phyloP scores from a whole-genome alignment of 768 basidiomycete genomes.

The Leccinum uliginosum region DNA sequence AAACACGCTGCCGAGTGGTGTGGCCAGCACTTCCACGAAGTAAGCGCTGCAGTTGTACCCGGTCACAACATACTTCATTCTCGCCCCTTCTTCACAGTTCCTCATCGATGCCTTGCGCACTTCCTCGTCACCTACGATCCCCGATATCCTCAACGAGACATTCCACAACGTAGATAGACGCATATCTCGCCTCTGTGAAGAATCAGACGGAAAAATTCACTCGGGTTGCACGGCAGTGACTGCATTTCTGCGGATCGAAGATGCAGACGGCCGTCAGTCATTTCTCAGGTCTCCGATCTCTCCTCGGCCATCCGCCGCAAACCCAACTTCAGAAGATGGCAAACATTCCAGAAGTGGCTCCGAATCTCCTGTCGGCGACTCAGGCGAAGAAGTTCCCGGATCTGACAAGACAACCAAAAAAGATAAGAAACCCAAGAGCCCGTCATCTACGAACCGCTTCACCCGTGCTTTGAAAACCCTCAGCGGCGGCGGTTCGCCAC shows the following conservation, averaged over 20 bases:
- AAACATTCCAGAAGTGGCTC: slow-evolving; percentile 33
- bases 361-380: slow-evolving; percentile 44
- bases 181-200: slow-evolving; percentile 80
- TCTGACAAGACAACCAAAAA: slow-evolving; percentile 35
- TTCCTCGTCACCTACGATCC: slow-evolving; percentile 57
- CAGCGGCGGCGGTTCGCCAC: slow-evolving; percentile 30
- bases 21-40: slow-evolving; percentile 93
- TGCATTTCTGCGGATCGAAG: slow-evolving; percentile 91
- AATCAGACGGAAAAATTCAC: slow-evolving; percentile 88
- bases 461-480: slow-evolving; percentile 54
- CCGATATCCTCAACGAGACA: slow-evolving; percentile 87
- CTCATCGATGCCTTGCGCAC: slow-evolving; percentile 67
- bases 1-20: slow-evolving; percentile 99
- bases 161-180: slow-evolving; percentile 89
- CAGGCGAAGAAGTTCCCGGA: slow-evolving; percentile 31
- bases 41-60: slow-evolving; percentile 23
- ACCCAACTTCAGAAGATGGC: slow-evolving; percentile 30
- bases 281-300: slow-evolving; percentile 43
- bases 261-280: slow-evolving; percentile 65
- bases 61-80: slow-evolving; percentile 5
- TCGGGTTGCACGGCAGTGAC: slow-evolving; percentile 97
- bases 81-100: slow-evolving; percentile 34
- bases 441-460: slow-evolving; percentile 43
- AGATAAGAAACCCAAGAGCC: slow-evolving; percentile 39
- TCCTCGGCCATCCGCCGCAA: slow-evolving; percentile 27